Evolutionary conservation across 2,329 filamentous ascomycete species (phyloP), one percentile per base, ranked within the genome.

Genomic region (Cladosporium halotolerans): DNA sequence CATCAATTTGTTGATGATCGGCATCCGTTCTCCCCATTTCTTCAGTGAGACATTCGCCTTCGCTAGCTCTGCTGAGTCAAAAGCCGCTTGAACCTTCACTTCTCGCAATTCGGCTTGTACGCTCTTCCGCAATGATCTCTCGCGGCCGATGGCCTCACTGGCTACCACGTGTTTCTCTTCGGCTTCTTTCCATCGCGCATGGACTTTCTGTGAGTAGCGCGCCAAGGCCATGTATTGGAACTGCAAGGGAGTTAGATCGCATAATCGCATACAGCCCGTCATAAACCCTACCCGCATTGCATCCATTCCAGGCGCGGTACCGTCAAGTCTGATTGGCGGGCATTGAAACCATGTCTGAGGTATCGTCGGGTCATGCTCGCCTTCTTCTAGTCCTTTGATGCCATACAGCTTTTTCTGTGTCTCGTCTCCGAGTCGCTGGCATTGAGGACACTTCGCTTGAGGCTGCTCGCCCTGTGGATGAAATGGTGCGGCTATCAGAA

Each of bases 211-310:
- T 8, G 66, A 64, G 50, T 66, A 73, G 2, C 63, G 61, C 5
- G 68, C 52, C 14, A 74, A 58, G 2, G 65, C 64, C 32, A 67
- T 59, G 53, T 77, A 79, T 58, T 78, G 76, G 50, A 78, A 78
- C 76, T 78, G 55, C 3, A 18, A 28, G 7, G 10, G 5, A n/a
- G 41, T 42, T 3, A 14, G 5, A 11, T 43, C 31, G 61, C 18
- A 62, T 53, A 11, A 14, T 13, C 18, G 7, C 23, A 28, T 28
- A 28, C 23, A 28, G 19, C n/a, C 13, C 40, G 40, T 32, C 28
- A 11, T 11, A 10, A 45, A 41, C 56, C 63, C 41, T 63, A 76
- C 75, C 23, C 72, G 64, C 23, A 77, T 45, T 39, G 72, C 74
- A 54, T 73, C 71, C 65, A 71, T 71, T 9, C 65, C 71, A 4